phyloP scores from a whole-genome alignment of 768 basidiomycete genomes.

The Rhizopogon roseolus region DNA sequence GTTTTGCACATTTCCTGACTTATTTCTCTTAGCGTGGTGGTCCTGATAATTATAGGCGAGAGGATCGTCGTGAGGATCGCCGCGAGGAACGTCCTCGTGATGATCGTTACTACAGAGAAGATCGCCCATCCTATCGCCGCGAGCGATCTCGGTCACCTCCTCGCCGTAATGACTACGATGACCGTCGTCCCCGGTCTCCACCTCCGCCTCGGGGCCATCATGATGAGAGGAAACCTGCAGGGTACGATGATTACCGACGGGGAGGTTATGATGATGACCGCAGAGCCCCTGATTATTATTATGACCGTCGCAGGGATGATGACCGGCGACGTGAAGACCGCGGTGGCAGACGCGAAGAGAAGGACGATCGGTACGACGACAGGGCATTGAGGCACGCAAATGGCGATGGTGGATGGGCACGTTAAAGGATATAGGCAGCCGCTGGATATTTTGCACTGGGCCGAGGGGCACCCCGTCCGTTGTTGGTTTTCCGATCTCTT shows the following conservation, averaged over 20 bases:
- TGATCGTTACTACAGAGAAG: constrained; percentile 50
- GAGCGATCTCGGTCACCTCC: constrained; percentile 82
- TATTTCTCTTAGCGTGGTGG: constrained; percentile 47
- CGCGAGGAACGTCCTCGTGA: constrained; percentile 36
- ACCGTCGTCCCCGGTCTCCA: constrained; percentile 80
- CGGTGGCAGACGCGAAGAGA: constrained; percentile 78
- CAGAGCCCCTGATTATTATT: constrained; percentile 80
- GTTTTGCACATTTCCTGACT: neutral
- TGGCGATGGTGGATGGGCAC: constrained; percentile 75
- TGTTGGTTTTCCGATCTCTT: constrained; percentile 40
- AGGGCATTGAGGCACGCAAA: constrained; percentile 68
- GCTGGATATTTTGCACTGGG: constrained; percentile 29
- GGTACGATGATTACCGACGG: constrained; percentile 88
- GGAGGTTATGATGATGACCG: constrained; percentile 76
- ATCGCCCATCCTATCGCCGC: constrained; percentile 49
- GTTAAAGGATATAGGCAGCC: constrained; percentile 45
- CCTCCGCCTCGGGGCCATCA: constrained; percentile 69
- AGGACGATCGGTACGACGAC: constrained; percentile 78
- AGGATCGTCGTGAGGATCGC: constrained; percentile 60
- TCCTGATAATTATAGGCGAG: constrained; percentile 71
- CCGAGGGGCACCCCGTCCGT: constrained; percentile 23
- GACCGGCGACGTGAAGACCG: constrained; percentile 55
- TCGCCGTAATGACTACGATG: constrained; percentile 67
- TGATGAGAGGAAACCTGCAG: constrained; percentile 86
- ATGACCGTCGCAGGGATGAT: constrained; percentile 86